Conservation (phyloP, 2,329 filamentous ascomycete genomes). For the Mariannaea sp. region DNA sequence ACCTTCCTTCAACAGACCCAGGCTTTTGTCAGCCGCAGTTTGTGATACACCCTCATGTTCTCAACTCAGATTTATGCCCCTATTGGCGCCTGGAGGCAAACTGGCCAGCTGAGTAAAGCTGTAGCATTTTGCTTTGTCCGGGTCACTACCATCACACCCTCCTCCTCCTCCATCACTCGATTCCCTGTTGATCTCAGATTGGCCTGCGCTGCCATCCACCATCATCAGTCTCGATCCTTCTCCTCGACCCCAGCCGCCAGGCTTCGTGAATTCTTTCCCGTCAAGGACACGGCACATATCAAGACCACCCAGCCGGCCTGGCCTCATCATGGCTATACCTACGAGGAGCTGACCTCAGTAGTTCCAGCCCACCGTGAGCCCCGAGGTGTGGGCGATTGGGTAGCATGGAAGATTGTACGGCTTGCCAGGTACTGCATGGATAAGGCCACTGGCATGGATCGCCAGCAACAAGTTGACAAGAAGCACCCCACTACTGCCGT, state of each 20-base stretch:
- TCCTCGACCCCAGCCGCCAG: conserved; percentile 53
- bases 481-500: conserved; percentile 60
- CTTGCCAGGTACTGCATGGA: conserved; percentile 82
- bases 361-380: conserved; percentile 77
- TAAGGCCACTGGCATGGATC: conserved; percentile 72
- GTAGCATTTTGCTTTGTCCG: conserved; percentile 30
- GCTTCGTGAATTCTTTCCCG: conserved; percentile 66
- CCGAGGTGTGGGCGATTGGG: conserved; percentile 73
- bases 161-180: conserved; percentile 22
- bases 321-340: conserved; percentile 74
- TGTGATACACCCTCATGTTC: conserved; percentile 30
- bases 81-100: conserved; percentile 32
- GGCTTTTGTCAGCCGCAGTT: conserved; percentile 4
- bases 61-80: conserved; percentile 34
- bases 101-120: conserved; percentile 34
- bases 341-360: conserved; percentile 77
- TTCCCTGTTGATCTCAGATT: conserved; percentile 22
- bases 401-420: conserved; percentile 78
- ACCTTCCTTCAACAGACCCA: conserved; percentile 10
- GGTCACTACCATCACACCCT: no score
- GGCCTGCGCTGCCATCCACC: conserved; percentile 22
- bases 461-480: conserved; percentile 71
- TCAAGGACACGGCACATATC: conserved; percentile 64
- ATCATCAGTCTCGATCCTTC: conserved; percentile 46
- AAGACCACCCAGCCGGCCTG: conserved; percentile 68